phyloP scores from a whole-genome alignment of 2,329 filamentous ascomycete genomes.

The Capronia americana region DNA sequence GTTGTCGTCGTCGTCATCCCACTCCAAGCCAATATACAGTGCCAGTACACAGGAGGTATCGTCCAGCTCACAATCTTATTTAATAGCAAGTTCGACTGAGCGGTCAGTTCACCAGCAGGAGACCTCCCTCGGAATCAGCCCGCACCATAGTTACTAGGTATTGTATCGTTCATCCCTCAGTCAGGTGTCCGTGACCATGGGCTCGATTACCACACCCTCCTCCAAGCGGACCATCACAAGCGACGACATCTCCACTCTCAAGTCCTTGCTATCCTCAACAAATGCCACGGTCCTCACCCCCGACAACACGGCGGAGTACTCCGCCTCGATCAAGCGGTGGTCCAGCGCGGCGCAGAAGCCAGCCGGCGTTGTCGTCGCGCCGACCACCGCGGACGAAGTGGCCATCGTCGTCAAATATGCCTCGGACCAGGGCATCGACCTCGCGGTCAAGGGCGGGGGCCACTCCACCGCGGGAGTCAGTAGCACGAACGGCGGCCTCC shows the following conservation, averaged over 20 bases:
- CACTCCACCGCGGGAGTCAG: constrained; percentile 62
- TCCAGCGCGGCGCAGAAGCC: constrained; percentile 48
- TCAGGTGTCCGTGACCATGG: constrained; percentile 23
- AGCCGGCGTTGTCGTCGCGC: constrained; percentile 54
- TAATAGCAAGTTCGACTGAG: background rate
- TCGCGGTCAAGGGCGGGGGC: constrained; percentile 63
- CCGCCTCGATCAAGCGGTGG: constrained; percentile 49
- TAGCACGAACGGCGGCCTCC: constrained; percentile 59
- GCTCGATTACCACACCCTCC: constrained; percentile 25
- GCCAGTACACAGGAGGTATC: background rate
- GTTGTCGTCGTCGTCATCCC: background rate
- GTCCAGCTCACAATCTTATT: background rate
- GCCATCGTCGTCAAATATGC: constrained; percentile 55
- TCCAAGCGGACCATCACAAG: constrained; percentile 27
- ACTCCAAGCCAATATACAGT: background rate
- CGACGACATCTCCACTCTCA: constrained; percentile 34
- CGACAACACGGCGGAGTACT: constrained; percentile 44
- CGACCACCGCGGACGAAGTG: constrained; percentile 51
- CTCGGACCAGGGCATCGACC: constrained; percentile 52
- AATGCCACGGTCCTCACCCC: constrained; percentile 44
- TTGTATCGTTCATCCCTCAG: background rate
- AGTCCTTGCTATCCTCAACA: constrained; percentile 27
- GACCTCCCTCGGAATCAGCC: background rate
- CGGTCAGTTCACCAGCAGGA: background rate
- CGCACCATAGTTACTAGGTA: background rate